phyloP scores from a whole-genome alignment of 2,329 filamentous ascomycete genomes.

The Paradendryphiella salina region DNA sequence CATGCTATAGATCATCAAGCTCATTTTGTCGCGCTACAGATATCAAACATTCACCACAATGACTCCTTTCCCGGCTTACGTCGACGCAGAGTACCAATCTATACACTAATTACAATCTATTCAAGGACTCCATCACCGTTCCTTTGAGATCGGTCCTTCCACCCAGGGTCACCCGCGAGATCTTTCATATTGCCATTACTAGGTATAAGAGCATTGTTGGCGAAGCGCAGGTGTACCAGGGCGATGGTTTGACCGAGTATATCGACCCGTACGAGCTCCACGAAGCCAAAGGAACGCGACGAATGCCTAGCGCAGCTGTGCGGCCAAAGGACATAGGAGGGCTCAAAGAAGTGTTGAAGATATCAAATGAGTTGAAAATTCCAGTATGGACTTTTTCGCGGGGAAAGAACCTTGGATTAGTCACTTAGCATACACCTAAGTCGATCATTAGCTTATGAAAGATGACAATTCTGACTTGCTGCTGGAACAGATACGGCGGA shows the following conservation, averaged over 20 bases:
- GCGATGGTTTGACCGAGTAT: slow-evolving; percentile 50
- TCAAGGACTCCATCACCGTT: slow-evolving; percentile 47
- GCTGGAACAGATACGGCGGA: slow-evolving; percentile 31
- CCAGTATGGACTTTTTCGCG: slow-evolving; percentile 41
- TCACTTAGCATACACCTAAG: background rate
- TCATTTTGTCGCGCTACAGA: background rate
- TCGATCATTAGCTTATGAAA: background rate
- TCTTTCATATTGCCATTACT: slow-evolving; percentile 47
- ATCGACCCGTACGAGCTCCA: slow-evolving; percentile 55
- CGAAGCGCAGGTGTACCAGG: slow-evolving; percentile 47
- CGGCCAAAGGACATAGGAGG: slow-evolving; percentile 39
- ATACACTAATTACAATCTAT: slow-evolving; percentile 51
- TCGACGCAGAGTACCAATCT: slow-evolving; percentile 49
- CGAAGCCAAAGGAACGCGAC: slow-evolving; percentile 47
- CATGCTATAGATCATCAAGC: background rate
- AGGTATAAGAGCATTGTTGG: slow-evolving; percentile 45
- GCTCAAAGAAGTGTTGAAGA: slow-evolving; percentile 25
- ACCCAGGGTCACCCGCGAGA: slow-evolving; percentile 45
- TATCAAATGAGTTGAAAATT: slow-evolving; percentile 34
- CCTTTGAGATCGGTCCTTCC: slow-evolving; percentile 48
- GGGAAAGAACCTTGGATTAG: slow-evolving; percentile 45
- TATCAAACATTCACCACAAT: slow-evolving; percentile 3
- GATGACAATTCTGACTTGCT: background rate
- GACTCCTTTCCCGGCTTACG: slow-evolving; percentile 35
- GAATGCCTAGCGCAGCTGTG: slow-evolving; percentile 52